phyloP scores from a whole-genome alignment of 1,284 basidiomycete species.

The Pholiota adiposa region DNA sequence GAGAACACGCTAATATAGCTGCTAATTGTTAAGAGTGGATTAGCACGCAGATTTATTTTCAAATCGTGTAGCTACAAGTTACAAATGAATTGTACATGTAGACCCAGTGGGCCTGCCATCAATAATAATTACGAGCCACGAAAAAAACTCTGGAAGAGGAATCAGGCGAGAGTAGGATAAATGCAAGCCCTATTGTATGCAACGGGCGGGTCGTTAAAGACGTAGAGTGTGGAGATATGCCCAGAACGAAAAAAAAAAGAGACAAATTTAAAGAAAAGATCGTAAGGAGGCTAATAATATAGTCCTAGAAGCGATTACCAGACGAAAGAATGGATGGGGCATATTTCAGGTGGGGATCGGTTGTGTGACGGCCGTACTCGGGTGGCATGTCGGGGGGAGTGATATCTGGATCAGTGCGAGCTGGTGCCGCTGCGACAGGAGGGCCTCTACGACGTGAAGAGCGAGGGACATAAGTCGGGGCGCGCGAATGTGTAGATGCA shows the following conservation, averaged over 20 bases:
- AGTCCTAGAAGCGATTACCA: conserved; percentile 24
- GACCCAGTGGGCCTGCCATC: conserved; percentile 10
- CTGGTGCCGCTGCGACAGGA: neutral
- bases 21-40: no score
- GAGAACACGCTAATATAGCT: no score
- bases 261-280: neutral
- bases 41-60: neutral
- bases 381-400: conserved; percentile 18
- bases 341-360: conserved; percentile 24
- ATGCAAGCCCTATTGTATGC: neutral
- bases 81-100: conserved; percentile 12
- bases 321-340: conserved; percentile 25
- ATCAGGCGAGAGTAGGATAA: neutral
- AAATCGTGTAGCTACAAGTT: neutral
- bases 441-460: conserved; percentile 14
- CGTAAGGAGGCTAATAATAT: neutral
- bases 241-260: neutral
- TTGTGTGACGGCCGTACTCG: conserved; percentile 22
- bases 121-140: conserved; percentile 13
- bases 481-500: conserved; percentile 19
- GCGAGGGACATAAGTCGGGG: conserved; percentile 23
- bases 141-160: conserved; percentile 2
- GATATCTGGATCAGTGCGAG: conserved; percentile 5
- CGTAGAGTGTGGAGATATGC: neutral
- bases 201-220: neutral